phyloP scores from a whole-genome alignment of 345 rosid genomes.

The Erysimum cheiranthoides region DNA sequence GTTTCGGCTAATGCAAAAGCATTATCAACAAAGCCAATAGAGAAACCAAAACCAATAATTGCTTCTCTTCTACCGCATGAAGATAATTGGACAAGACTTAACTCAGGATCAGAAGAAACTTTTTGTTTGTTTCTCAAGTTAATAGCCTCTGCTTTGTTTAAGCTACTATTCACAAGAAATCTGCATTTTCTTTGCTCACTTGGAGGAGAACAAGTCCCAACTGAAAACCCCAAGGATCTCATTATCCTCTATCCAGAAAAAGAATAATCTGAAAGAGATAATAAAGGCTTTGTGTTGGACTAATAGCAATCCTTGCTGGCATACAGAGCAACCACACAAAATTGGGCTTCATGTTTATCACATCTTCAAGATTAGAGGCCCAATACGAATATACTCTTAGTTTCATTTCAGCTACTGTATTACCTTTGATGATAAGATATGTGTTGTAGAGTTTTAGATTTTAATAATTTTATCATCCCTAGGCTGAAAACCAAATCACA shows the following conservation, averaged over 20 bases:
- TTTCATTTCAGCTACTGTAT: neutral
- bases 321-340: constrained; percentile 36
- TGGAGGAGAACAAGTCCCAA: constrained; percentile 49
- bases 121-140: constrained; percentile 36
- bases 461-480: neutral
- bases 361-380: constrained; percentile 13
- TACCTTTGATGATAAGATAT: neutral
- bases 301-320: constrained; percentile 43
- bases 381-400: neutral
- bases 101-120: constrained; percentile 35
- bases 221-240: constrained; percentile 59
- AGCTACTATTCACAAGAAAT: constrained; percentile 30
- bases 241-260: constrained; percentile 46
- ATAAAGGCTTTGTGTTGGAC: constrained; percentile 34
- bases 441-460: neutral
- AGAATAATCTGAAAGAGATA: constrained; percentile 27
- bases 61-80: constrained; percentile 70
- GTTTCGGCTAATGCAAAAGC: constrained; percentile 58
- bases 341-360: constrained; percentile 4
- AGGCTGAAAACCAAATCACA: neutral
- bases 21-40: constrained; percentile 45
- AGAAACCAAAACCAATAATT: constrained; percentile 49
- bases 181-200: constrained; percentile 36
- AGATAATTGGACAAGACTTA: constrained; percentile 34
- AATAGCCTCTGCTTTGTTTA: constrained; percentile 33